These are phyloP conservation scores for Eruca vesicaria DNA, from an alignment of 441 rosid species.

Conservation along the genomic window DNA sequence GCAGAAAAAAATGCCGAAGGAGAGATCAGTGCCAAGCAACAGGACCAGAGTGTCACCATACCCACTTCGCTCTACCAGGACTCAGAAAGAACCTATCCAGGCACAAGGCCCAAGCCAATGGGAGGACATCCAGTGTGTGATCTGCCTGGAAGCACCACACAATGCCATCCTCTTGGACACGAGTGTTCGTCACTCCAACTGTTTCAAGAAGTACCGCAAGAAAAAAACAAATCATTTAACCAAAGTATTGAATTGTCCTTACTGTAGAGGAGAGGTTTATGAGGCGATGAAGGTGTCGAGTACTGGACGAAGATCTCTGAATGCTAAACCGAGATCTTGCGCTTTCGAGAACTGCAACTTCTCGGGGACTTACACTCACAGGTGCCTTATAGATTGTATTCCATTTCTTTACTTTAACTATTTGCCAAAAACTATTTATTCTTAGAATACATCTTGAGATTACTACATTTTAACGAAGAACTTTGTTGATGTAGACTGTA, in stretches of 20 bases:
- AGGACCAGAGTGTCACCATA: conserved; percentile 43
- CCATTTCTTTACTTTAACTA: too few species aligned
- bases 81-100: not conserved
- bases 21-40: conserved; percentile 1
- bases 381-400: too few species aligned
- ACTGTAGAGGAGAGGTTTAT: conserved; percentile 19
- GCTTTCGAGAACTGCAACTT: not conserved
- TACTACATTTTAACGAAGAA: too few species aligned
- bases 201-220: conserved; percentile 37
- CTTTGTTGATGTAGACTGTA: too few species aligned
- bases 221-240: not conserved
- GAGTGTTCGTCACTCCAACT: conserved; percentile 20
- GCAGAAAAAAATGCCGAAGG: conserved; percentile 7
- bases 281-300: not conserved
- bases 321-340: conserved; percentile 17
- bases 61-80: conserved; percentile 33
- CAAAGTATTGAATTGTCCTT: conserved; percentile 30
- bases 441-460: too few species aligned
- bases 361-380: conserved; percentile 20
- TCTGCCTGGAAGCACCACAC: conserved; percentile 27
- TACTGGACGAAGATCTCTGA: conserved; percentile 3
- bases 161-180: conserved; percentile 28
- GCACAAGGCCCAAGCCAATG: conserved; percentile 36
- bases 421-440: too few species aligned
- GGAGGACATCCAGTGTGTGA: conserved; percentile 31